A percentile compares a stretch with the other conserved stretches of the same genome.
Conservation (phyloP, 169 alveolate genomes). For the Perkinsus olseni region DNA sequence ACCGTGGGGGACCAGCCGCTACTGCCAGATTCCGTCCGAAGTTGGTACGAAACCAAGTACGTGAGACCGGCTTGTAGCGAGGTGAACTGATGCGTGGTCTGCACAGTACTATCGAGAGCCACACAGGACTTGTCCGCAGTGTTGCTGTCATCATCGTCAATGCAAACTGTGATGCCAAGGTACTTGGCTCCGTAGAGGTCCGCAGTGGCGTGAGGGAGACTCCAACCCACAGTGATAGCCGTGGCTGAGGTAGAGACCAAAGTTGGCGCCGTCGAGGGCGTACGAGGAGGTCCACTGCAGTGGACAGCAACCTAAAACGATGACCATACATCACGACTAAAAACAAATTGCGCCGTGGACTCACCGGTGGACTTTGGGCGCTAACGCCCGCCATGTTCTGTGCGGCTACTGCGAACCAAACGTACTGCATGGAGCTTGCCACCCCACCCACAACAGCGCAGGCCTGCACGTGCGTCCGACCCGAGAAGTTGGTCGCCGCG, state of each 20-base stretch:
- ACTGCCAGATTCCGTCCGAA: background rate
- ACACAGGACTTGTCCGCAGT: background rate
- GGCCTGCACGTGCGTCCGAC: background rate
- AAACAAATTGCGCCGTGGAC: background rate
- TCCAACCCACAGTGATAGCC: background rate
- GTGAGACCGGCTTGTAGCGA: background rate
- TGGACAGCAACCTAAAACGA: background rate
- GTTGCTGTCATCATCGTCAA: background rate
- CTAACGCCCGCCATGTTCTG: background rate
- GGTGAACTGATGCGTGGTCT: background rate
- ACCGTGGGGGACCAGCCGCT: background rate
- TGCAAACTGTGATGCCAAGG: background rate
- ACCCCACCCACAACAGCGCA: background rate
- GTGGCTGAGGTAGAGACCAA: background rate
- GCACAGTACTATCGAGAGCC: background rate
- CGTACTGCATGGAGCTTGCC: background rate
- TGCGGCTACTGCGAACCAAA: background rate
- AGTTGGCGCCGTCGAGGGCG: background rate
- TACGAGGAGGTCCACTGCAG: background rate
- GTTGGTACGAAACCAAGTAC: background rate
- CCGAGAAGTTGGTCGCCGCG: background rate
- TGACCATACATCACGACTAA: background rate
- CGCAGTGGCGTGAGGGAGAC: background rate
- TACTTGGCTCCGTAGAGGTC: background rate
- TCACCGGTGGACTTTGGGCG: background rate